Conservation (phyloP, 768 basidiomycete species). For the Lactarius quietus region DNA sequence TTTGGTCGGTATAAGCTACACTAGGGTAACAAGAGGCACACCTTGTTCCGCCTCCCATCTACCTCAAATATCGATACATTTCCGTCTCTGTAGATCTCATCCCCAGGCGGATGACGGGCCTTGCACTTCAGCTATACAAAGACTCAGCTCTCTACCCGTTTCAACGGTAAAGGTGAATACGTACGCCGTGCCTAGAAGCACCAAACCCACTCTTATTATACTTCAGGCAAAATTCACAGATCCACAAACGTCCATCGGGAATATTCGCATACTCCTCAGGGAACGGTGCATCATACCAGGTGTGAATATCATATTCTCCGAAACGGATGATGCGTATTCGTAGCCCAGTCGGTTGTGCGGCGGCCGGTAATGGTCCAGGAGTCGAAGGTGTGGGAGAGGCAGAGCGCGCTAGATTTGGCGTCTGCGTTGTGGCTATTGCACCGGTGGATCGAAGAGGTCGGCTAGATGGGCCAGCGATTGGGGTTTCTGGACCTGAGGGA, state of each 20-base stretch:
- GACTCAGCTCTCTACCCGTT: constrained; percentile 3
- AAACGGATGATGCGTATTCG: constrained; percentile 89
- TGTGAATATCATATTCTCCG: constrained; percentile 88
- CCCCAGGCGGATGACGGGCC: constrained; percentile 90
- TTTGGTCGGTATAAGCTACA: not conserved
- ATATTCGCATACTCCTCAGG: constrained; percentile 95
- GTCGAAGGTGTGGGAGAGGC: constrained; percentile 40
- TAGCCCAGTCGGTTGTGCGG: constrained; percentile 37
- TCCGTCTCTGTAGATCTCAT: constrained; percentile 95
- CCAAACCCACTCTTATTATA: constrained; percentile 96
- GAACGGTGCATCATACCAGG: constrained; percentile 99
- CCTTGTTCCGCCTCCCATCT: constrained; percentile 97
- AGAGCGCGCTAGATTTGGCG: constrained; percentile 25
- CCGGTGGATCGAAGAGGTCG: constrained; percentile 61
- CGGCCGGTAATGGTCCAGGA: constrained; percentile 27
- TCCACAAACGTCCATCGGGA: constrained; percentile 90
- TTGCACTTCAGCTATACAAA: constrained; percentile 84
- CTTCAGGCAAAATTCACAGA: constrained; percentile 97
- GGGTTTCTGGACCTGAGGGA: constrained; percentile 39
- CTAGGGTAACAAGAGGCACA: constrained; percentile 28
- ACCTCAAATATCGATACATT: constrained; percentile 92
- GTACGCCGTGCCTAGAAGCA: constrained; percentile 78
- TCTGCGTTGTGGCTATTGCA: constrained; percentile 37
- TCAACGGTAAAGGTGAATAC: constrained; percentile 31
- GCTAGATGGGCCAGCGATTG: constrained; percentile 53